Percentiles rank a stretch among this genome's conserved stretches.
Conservation (phyloP, 257 asterid species). For the Salvia hispanica region DNA sequence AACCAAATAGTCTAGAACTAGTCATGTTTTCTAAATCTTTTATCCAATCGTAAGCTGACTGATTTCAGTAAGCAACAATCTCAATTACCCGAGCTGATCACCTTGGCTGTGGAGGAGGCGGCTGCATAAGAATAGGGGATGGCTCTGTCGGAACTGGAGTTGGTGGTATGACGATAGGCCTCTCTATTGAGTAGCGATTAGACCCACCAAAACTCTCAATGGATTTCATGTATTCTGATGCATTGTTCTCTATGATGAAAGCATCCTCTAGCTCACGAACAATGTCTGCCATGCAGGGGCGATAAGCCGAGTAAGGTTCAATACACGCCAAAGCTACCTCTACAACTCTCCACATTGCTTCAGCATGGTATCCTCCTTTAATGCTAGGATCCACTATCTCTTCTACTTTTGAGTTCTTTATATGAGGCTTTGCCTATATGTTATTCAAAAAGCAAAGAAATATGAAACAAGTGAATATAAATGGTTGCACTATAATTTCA, state of each 20-base stretch:
- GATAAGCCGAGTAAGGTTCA: constrained; percentile 79
- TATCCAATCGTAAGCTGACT: constrained; percentile 21
- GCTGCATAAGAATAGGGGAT: constrained; percentile 50
- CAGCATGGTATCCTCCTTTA: constrained; percentile 49
- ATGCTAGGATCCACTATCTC: constrained; percentile 52
- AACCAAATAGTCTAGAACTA: constrained; percentile 6
- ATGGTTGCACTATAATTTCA: neutral
- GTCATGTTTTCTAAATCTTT: constrained; percentile 17
- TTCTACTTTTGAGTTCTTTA: constrained; percentile 70
- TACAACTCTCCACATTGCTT: constrained; percentile 58
- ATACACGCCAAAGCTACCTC: constrained; percentile 89
- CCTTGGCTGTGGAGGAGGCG: constrained; percentile 69
- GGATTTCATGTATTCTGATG: constrained; percentile 51
- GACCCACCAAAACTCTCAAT: constrained; percentile 69
- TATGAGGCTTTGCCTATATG: constrained; percentile 71
- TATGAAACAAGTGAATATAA: neutral
- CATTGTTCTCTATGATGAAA: constrained; percentile 50
- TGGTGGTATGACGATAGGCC: constrained; percentile 62
- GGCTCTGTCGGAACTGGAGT: constrained; percentile 51
- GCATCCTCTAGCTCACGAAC: constrained; percentile 95
- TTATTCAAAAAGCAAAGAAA: neutral
- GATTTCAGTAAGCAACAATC: constrained; percentile 13
- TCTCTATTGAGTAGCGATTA: constrained; percentile 70
- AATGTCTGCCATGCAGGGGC: constrained; percentile 83
- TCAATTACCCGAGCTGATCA: constrained; percentile 35